These are phyloP conservation scores for Hypomyces perniciosus DNA, from an alignment of 2,329 filamentous ascomycete species.

Conservation along the genomic window DNA sequence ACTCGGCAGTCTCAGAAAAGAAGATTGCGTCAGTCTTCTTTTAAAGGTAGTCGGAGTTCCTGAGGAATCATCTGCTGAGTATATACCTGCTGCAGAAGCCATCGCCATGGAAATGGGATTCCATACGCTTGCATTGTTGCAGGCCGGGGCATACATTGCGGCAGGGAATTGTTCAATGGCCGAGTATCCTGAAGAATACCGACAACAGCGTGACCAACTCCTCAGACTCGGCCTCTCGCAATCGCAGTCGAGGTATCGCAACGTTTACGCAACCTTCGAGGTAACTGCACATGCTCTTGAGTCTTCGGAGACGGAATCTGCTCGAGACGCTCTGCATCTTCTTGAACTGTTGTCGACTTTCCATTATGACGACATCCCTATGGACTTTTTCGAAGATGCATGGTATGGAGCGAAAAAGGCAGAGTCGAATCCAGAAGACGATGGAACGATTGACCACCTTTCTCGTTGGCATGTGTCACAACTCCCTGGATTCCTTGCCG, in stretches of 20 bases:
- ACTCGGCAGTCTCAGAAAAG: slow-evolving; percentile 2
- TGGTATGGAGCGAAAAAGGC: slow-evolving; percentile 1
- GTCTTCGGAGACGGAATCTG: not conserved
- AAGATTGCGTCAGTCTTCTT: not conserved
- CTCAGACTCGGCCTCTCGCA: slow-evolving; percentile 2
- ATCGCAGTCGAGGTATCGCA: slow-evolving; percentile 4
- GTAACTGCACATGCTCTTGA: not conserved
- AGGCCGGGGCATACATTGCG: slow-evolving; percentile 2
- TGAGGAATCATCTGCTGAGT: not conserved
- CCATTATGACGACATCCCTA: slow-evolving; percentile 5
- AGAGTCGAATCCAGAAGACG: not conserved
- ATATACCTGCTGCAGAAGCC: not conserved
- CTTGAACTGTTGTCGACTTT: slow-evolving; percentile 1
- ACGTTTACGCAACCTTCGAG: slow-evolving; percentile 7
- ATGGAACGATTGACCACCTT: not conserved
- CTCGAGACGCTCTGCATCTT: slow-evolving; percentile 1
- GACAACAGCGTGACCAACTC: not conserved
- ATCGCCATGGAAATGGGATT: slow-evolving; percentile 5
- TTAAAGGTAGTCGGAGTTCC: not conserved
- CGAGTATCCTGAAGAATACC: not conserved
- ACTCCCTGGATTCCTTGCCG: not conserved
- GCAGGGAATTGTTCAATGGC: not conserved
- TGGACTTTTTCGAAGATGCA: slow-evolving; percentile 2
- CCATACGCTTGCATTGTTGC: slow-evolving; percentile 6
- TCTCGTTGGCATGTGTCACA: slow-evolving; percentile 1